Evolutionary conservation across 2,329 filamentous ascomycete species (phyloP).

Genomic region (Grosmannia clavigera): DNA sequence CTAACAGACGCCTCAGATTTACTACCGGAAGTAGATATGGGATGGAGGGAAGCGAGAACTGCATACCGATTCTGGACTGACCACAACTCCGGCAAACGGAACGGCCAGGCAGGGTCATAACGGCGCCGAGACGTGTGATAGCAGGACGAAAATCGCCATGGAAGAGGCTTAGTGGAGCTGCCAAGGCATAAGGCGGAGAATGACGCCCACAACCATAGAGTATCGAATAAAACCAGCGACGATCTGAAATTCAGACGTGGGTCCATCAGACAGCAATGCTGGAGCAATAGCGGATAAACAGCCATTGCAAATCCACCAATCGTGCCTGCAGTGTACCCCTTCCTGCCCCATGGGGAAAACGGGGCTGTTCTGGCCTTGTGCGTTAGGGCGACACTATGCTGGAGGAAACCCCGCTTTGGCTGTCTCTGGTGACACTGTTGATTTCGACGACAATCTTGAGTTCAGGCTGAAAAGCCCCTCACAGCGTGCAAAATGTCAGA

Average conservation of each 20-base stretch:
- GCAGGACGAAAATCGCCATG: too few species aligned
- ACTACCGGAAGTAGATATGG: conserved; percentile 24
- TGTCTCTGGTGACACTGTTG: neutral
- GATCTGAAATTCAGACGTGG: too few species aligned
- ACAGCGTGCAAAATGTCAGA: neutral
- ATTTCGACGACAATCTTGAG: neutral
- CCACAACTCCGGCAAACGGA: too few species aligned
- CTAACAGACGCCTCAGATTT: conserved; percentile 19
- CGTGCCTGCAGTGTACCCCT: neutral
- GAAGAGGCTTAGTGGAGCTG: too few species aligned
- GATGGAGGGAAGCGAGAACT: neutral
- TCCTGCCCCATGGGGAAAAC: neutral
- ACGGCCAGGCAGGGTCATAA: neutral
- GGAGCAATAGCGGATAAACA: neutral
- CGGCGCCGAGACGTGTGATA: too few species aligned
- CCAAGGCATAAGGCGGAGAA: too few species aligned
- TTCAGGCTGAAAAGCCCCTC: neutral
- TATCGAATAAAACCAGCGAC: too few species aligned
- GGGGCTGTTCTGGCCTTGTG: neutral
- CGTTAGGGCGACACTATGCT: neutral
- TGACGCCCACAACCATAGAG: too few species aligned
- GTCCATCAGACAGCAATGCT: too few species aligned
- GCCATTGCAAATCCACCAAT: neutral
- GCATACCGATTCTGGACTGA: neutral
- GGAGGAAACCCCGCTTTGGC: neutral